phyloP scores from a whole-genome alignment of 2,329 filamentous ascomycete species.

The Trichophyton rubrum region DNA sequence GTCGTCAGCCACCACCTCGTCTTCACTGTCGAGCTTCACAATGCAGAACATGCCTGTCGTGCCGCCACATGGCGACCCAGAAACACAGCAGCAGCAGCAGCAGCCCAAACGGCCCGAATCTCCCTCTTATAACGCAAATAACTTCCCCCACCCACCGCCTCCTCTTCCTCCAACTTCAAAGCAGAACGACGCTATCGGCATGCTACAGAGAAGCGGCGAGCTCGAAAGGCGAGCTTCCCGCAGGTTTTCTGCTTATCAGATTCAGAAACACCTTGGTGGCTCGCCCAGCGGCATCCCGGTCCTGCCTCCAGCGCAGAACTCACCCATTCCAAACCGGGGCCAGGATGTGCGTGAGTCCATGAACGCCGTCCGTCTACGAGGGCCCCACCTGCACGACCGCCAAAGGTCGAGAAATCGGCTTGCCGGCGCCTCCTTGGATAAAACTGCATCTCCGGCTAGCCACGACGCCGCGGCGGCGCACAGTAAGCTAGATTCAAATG shows the following conservation, averaged over 20 bases:
- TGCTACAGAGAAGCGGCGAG: slow-evolving; percentile 81
- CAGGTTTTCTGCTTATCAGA: slow-evolving; percentile 91
- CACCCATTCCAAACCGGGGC: slow-evolving; percentile 69
- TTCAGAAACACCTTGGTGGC: slow-evolving; percentile 79
- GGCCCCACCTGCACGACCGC: slow-evolving; percentile 32
- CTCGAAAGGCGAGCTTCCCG: slow-evolving; percentile 84
- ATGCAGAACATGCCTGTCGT: slow-evolving; percentile 66
- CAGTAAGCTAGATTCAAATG: slow-evolving; percentile 23
- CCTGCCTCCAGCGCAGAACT: slow-evolving; percentile 64
- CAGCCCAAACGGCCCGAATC: slow-evolving; percentile 18
- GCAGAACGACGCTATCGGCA: slow-evolving; percentile 79
- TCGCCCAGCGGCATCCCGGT: slow-evolving; percentile 73
- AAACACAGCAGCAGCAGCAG: background rate
- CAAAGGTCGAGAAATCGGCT: slow-evolving; percentile 39
- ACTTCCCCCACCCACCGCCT: slow-evolving; percentile 47
- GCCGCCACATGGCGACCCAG: slow-evolving; percentile 50
- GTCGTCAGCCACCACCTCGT: slow-evolving; percentile 9
- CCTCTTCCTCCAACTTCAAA: slow-evolving; percentile 72
- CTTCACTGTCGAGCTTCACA: slow-evolving; percentile 49
- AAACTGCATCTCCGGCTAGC: slow-evolving; percentile 27
- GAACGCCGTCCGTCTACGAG: slow-evolving; percentile 44
- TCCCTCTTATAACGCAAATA: slow-evolving; percentile 15
- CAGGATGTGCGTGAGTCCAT: slow-evolving; percentile 70
- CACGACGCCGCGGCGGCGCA: slow-evolving; percentile 23
- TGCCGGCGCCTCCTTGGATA: slow-evolving; percentile 51